phyloP scores from a whole-genome alignment of 2,329 filamentous ascomycete genomes.

The Pseudogymnoascus sp. region DNA sequence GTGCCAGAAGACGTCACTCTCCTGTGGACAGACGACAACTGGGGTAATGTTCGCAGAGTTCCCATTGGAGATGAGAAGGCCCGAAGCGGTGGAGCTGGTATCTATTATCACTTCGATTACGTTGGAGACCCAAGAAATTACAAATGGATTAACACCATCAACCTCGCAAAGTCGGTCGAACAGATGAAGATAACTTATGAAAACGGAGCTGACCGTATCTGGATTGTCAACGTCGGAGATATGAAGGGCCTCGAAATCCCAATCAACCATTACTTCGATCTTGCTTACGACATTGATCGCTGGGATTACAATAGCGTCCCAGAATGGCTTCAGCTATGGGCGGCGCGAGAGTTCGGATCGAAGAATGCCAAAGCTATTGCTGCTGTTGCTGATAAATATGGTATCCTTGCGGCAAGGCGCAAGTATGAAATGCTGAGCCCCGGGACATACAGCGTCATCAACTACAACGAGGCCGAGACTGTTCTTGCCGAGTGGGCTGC shows the following conservation, averaged over 20 bases:
- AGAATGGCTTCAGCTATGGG: slow-evolving; percentile 50
- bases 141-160: slow-evolving; percentile 59
- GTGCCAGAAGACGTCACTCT: slow-evolving; percentile 59
- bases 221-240: slow-evolving; percentile 59
- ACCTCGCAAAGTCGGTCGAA: slow-evolving; percentile 56
- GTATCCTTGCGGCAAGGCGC: slow-evolving; percentile 46
- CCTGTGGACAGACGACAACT: slow-evolving; percentile 63
- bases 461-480: slow-evolving; percentile 56
- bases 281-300: slow-evolving; percentile 54
- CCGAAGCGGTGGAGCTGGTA: slow-evolving; percentile 51
- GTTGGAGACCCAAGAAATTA: slow-evolving; percentile 39
- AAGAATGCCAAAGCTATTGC: slow-evolving; percentile 41
- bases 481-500: slow-evolving; percentile 47
- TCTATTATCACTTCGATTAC: slow-evolving; percentile 54
- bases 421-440: slow-evolving; percentile 57
- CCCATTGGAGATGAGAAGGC: slow-evolving; percentile 49
- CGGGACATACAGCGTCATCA: slow-evolving; percentile 49
- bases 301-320: slow-evolving; percentile 49
- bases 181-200: slow-evolving; percentile 56
- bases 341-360: slow-evolving; percentile 47
- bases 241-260: slow-evolving; percentile 54
- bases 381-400: slow-evolving; percentile 46
- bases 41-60: slow-evolving; percentile 54
- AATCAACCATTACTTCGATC: slow-evolving; percentile 58
- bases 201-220: slow-evolving; percentile 44